Evolutionary conservation across 768 basidiomycete genomes (phyloP), one percentile per base, ranked within the genome.

Genomic region (Pilatotrama ljubarskyi): DNA sequence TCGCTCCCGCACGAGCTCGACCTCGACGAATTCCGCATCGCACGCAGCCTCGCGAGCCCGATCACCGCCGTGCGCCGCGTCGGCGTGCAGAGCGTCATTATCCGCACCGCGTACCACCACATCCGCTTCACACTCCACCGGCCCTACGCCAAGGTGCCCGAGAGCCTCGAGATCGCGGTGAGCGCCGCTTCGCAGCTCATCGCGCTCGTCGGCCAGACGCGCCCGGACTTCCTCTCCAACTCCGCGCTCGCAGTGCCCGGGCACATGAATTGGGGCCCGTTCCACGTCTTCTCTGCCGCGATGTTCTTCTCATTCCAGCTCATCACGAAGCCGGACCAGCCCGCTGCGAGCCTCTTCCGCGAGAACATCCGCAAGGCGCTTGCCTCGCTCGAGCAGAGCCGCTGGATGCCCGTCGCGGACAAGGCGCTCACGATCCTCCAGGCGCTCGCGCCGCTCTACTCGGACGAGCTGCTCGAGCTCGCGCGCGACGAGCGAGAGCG

Each of bases 271-370:
- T 91, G 89, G 86, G 87, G 86, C 4, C 88, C 90, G 0, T 90
- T 88, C 75, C 90, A 93, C 68, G 84, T 87, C 65, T 93, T 93
- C 77, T 87, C 87, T 48, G 90, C 91, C 18, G 89, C 89, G 49
- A 91, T 93, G 86, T 93, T 93, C 75, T 91, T 93, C 81, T 88
- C 89, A n/a, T 92, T 92, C 75, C 90, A 93, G 67, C 81, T 93
- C 49, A 87, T 92, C 66, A 82, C 86, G 36, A 86, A 90, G 66
- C 87, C 90, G 51, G 88, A 89, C 61, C 90, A 91, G 63, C 87
- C 88, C 44, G 90, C 88, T 24, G 88, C 88, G 42, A 83, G 82
- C 26, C 77, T 90, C 36, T 91, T 91, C 75, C 87, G 90, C 18
- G 81, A 82, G 35, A 88, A 86, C 66, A 88, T 93, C 67, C 82